Evolutionary conservation across 2,329 filamentous ascomycete species (phyloP).

Genomic region (Penicillium sp.): DNA sequence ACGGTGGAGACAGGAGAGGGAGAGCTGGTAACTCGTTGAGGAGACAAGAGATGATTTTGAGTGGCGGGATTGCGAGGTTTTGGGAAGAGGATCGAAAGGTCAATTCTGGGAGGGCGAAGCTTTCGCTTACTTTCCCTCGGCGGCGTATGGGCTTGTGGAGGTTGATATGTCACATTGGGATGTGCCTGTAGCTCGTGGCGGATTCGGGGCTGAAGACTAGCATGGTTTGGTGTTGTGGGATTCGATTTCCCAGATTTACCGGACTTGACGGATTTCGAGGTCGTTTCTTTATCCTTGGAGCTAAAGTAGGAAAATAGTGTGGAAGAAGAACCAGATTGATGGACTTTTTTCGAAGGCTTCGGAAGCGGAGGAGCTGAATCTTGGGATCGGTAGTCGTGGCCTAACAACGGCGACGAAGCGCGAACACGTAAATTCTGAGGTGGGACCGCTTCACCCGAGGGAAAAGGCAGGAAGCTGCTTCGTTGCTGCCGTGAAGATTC

Average conservation of each 20-base stretch:
- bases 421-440: conserved; percentile 38
- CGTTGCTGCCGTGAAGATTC: conserved; percentile 28
- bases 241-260: conserved; percentile 33
- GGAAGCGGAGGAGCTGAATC: conserved; percentile 32
- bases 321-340: conserved; percentile 44
- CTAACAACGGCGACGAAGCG: conserved; percentile 48
- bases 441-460: conserved; percentile 20
- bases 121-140: conserved; percentile 40
- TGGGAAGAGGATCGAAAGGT: conserved; percentile 44
- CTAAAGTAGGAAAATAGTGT: conserved; percentile 50
- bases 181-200: conserved; percentile 18
- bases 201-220: conserved; percentile 16
- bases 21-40: conserved; percentile 41
- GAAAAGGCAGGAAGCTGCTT: conserved; percentile 27
- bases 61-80: conserved; percentile 33
- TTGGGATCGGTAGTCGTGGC: conserved; percentile 36
- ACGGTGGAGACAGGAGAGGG: conserved; percentile 39
- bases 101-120: conserved; percentile 40
- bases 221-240: conserved; percentile 21
- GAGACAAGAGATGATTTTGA: conserved; percentile 38
- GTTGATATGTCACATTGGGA: conserved; percentile 23
- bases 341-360: conserved; percentile 35
- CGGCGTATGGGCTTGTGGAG: conserved; percentile 14
- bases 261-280: conserved; percentile 30
- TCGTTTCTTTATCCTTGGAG: conserved; percentile 33